Conservation (phyloP, 805 yeast genomes). For the Sporopachydermia lactativora region DNA sequence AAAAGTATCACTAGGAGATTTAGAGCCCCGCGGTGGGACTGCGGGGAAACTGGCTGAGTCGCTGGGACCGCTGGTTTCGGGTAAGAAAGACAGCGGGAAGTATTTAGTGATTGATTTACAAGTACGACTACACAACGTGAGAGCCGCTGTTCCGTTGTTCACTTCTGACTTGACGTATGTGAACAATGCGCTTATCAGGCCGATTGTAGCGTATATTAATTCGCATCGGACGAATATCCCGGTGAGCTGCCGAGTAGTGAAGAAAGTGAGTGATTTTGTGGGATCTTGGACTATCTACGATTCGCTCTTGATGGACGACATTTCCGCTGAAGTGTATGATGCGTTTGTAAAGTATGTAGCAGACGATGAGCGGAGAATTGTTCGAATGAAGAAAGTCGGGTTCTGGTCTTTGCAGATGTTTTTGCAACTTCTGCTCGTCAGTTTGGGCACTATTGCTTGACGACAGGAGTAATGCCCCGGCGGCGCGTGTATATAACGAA, state of each 20-base stretch:
- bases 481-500: too few species aligned
- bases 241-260: constrained; percentile 67
- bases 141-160: constrained; percentile 81
- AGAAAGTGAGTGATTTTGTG: constrained; percentile 69
- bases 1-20: constrained; percentile 7
- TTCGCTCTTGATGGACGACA: constrained; percentile 78
- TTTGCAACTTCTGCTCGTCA: constrained; percentile 69
- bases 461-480: too few species aligned
- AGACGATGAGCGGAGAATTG: constrained; percentile 65
- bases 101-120: constrained; percentile 69
- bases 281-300: constrained; percentile 97
- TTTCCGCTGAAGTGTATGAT: constrained; percentile 79
- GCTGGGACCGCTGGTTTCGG: too few species aligned
- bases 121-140: constrained; percentile 67
- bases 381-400: constrained; percentile 70
- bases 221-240: constrained; percentile 84
- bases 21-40: background rate
- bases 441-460: constrained; percentile 58
- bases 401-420: constrained; percentile 86
- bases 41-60: constrained; percentile 11
- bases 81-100: constrained; percentile 27
- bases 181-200: constrained; percentile 83
- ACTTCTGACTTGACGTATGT: constrained; percentile 81
- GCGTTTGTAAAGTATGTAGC: constrained; percentile 81
- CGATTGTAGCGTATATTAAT: constrained; percentile 91